phyloP scores from a whole-genome alignment of 2,329 filamentous ascomycete species.

The Sodiomyces alkalinus region DNA sequence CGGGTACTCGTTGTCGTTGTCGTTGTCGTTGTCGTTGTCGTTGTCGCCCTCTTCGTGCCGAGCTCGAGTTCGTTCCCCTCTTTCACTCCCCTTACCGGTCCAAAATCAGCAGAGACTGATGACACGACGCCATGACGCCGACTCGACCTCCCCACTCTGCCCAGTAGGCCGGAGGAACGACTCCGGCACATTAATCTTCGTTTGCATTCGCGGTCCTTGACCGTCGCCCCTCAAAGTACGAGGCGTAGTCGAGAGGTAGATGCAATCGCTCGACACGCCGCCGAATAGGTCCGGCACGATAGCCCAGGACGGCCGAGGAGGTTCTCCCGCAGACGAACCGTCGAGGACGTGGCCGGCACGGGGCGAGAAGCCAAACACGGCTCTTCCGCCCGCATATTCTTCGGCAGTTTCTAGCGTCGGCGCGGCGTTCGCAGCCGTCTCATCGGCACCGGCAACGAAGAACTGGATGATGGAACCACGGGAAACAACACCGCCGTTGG shows the following conservation, averaged over 20 bases:
- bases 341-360: background rate
- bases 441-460: conserved; percentile 25
- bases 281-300: conserved; percentile 37
- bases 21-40: too few relatives aligned
- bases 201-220: conserved; percentile 7
- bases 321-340: conserved; percentile 5
- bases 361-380: conserved; percentile 4
- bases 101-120: too few relatives aligned
- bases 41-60: too few relatives aligned
- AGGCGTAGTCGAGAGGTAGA: conserved; percentile 34
- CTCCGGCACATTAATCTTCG: conserved; percentile 33
- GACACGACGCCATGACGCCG: too few relatives aligned
- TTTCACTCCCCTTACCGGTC: too few relatives aligned
- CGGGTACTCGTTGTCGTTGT: too few relatives aligned
- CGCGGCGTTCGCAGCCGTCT: conserved; percentile 8
- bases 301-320: conserved; percentile 10
- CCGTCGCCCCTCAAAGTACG: background rate
- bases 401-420: background rate
- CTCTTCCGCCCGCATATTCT: conserved; percentile 1
- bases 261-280: conserved; percentile 42
- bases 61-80: too few relatives aligned
- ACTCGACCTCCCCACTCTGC: too few relatives aligned
- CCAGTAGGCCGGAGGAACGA: too few relatives aligned
- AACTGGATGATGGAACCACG: conserved; percentile 54
- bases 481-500: conserved; percentile 39